Evolutionary conservation across 176 grass and related monocot species (phyloP), one percentile per base, ranked within the genome.

Genomic region (Cenchrus americanus): DNA sequence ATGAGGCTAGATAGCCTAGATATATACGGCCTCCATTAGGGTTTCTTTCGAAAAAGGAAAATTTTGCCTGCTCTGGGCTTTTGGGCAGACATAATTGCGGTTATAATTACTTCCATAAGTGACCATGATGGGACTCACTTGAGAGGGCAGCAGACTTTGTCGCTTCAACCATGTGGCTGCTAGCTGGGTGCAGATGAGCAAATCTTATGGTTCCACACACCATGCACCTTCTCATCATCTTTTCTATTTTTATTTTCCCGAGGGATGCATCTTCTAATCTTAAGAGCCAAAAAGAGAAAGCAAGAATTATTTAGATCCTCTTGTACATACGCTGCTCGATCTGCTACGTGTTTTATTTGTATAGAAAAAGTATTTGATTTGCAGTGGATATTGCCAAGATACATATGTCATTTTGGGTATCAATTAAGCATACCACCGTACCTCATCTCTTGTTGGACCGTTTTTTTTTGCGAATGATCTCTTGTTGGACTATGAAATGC

Each of bases 81-180:
- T 86, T 59, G 34, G 67, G 15, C 52, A 14, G 34, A 15, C 71
- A 85, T 88, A 88, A 82, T 85, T 85, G 86, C 83, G 62, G 42
- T 60, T 80, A 85, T 88, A 73, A 85, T 88, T 82, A 87, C 82
- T 15, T 65, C 57, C 68, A 80, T 89, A 61, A 86, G 69, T 86
- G 86, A 26, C 46, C 67, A 88, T 92, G 66, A 92, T 80, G 73
- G 67, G 43, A 86, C 84, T 86, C 74, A 70, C 79, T 90, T 75
- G 67, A 83, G 58, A 50, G 41, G 1, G 82, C 69, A 67, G 78
- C 86, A 82, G 72, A 66, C 66, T 70, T 60, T 71, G 66, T 88
- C 41, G 42, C 54, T 54, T 41, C 13, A 13, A 62, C 50, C 67
- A 82, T 83, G 84, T 86, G 83, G 76, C 66, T 48, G 80, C 67